Evolutionary conservation across 2,329 filamentous ascomycete species (phyloP), one percentile per base, ranked within the genome.

Genomic region (Fusarium citri): DNA sequence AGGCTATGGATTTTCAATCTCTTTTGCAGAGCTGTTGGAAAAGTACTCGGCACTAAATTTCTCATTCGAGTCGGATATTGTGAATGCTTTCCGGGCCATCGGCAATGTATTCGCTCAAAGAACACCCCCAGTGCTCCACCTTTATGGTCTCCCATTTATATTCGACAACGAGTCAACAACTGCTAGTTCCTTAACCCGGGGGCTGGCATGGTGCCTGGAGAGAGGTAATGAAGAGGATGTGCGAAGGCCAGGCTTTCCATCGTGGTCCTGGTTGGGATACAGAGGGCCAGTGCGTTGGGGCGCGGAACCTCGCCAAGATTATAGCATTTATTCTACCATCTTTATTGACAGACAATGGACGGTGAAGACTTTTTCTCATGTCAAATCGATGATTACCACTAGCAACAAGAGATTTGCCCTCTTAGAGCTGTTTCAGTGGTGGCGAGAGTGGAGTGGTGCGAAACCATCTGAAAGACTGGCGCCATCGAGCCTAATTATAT

Each of bases 141-240:
- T 37, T 1, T n/a, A 11, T 37, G 34, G 34, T 2, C 18, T 37
- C 10, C 34, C 34, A n/a, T 37, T 37, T 3, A 37, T 37, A n/a
- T 37, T 12, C 3, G 18, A 1, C 18, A 3, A n/a, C 4, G 18
- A n/a, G 18, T 4, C 18, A 12, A n/a, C 0, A 3, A 37, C 18
- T 6, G 34, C 34, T 1, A 37, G 34, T 2, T 37, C 34, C 12
- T 0, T 37, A 11, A 37, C 34, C 3, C 34, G 10, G 0, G 18
- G 9, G 0, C 0, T 37, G 1, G 34, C 34, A 6, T 37, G 34
- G 34, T n/a, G 10, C 4, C 18, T 37, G 6, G 34, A 7, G 18
- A 37, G 3, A 7, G 10, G 6, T 6, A 2, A 37, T 37, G 34
- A n/a, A 37, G 18, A 37, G 3, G 6, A 0, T n/a, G 34, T 5